Evolutionary conservation across 768 basidiomycete genomes (phyloP), one percentile per base, ranked within the genome.

Genomic region (Trametes maxima): DNA sequence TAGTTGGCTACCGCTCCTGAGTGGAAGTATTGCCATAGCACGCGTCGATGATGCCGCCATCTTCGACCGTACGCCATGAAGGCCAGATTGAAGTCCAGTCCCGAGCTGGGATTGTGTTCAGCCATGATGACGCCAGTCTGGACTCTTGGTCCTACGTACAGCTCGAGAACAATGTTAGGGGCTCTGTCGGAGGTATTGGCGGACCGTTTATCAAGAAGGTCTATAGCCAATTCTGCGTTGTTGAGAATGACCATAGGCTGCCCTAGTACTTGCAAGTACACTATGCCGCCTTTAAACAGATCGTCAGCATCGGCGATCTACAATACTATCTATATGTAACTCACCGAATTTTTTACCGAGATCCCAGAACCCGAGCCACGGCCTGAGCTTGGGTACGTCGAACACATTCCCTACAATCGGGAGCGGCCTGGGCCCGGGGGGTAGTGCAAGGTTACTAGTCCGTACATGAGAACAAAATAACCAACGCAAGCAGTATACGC

Each of bases 1-100:
- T 58, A 61, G n/a, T 36, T 25, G 5, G 25, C 0, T 0, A 51
- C 19, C 7, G 37, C 47, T 2, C n/a, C 37, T 2, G 36, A 50
- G 13, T 48, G 25, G 43, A 64, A 61, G 28, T 56, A 22, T 21
- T 54, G 57, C 42, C 48, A 33, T 8, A 67, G 53, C 5, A 36
- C 45, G 3, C 66, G 59, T 5, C 57, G 44, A 42, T 64, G 59
- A 16, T 47, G 44, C 24, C 57, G 35, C 64, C 64, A 65, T 19
- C 39, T 45, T n/a, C n/a, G 24, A 2, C 60, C 64, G 40, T 65
- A 55, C 4, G 46, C 53, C 62, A 59, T 44, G 14, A 59, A 37
- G 4, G 25, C 51, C 13, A 60, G 33, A 40, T 45, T 54, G 2
- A 39, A 16, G 17, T 45, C 55, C 16, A 33, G 42, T 1, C 65